phyloP scores from a whole-genome alignment of 176 grass and related monocot species.

The Melocanna baccifera region DNA sequence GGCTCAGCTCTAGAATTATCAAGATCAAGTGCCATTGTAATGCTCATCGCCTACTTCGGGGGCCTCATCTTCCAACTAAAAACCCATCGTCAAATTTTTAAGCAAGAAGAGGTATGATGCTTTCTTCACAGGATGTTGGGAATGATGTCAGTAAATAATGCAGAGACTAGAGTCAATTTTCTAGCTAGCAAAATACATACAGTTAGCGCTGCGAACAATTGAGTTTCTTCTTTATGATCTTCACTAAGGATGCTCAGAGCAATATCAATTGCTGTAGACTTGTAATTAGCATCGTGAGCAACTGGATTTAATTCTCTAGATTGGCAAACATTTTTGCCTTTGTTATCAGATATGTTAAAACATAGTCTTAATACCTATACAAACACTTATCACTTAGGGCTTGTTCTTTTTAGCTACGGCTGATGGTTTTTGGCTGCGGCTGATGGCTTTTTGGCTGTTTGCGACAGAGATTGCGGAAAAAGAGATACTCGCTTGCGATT shows the following conservation, averaged over 20 bases:
- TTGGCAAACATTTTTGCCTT: not conserved
- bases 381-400: not conserved
- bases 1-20: conserved; percentile 38
- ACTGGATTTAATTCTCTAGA: not conserved
- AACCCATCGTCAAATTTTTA: conserved; percentile 53
- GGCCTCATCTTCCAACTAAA: conserved; percentile 62
- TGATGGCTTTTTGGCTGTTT: too few relatives aligned
- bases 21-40: conserved; percentile 51
- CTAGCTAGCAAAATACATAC: not conserved
- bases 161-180: not conserved
- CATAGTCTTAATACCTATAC: not conserved
- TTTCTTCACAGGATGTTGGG: not conserved
- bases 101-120: conserved; percentile 42
- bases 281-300: not conserved
- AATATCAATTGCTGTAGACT: not conserved
- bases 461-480: too few relatives aligned
- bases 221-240: not conserved
- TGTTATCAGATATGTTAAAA: not conserved
- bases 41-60: conserved; percentile 55
- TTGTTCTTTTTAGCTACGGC: too few relatives aligned
- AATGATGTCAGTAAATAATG: not conserved
- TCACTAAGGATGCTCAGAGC: not conserved
- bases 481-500: too few relatives aligned
- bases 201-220: not conserved
- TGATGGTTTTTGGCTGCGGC: too few relatives aligned